phyloP scores from a whole-genome alignment of 108 stramenopile genomes.

The Cyclostephanos invisitatus region DNA sequence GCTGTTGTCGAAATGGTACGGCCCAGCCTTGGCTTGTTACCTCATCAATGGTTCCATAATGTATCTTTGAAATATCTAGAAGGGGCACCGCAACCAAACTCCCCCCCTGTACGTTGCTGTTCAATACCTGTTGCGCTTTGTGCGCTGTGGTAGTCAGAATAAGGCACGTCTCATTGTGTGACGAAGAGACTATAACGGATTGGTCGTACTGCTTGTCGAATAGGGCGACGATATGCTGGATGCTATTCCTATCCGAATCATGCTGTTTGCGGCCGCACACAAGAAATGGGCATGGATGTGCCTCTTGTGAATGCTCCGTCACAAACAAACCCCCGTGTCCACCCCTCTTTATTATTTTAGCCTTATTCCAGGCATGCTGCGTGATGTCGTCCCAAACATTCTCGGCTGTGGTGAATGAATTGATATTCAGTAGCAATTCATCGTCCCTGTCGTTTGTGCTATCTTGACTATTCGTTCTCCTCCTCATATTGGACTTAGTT shows the following conservation, averaged over 20 bases:
- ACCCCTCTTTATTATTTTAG: slow-evolving; percentile 17
- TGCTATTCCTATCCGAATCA: neutral
- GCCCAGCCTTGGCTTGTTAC: slow-evolving; percentile 44
- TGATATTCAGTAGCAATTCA: neutral
- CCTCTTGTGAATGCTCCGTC: slow-evolving; percentile 12
- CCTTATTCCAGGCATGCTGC: slow-evolving; percentile 31
- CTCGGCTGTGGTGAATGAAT: slow-evolving; percentile 11
- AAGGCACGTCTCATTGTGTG: slow-evolving; percentile 30
- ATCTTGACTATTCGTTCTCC: slow-evolving; percentile 6
- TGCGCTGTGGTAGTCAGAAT: slow-evolving; percentile 23
- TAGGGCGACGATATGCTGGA: slow-evolving; percentile 24
- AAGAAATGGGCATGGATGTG: slow-evolving; percentile 30
- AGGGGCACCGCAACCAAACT: slow-evolving; percentile 26
- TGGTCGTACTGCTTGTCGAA: slow-evolving; percentile 37
- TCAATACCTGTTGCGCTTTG: slow-evolving; percentile 6
- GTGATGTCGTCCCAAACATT: slow-evolving; percentile 31
- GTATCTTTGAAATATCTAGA: slow-evolving; percentile 42
- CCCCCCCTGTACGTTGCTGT: neutral
- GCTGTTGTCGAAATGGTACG: slow-evolving; percentile 21
- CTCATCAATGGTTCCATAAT: slow-evolving; percentile 43
- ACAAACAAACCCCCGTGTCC: slow-evolving; percentile 15
- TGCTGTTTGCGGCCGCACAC: slow-evolving; percentile 25
- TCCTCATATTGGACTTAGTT: slow-evolving; percentile 26
- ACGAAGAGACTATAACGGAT: slow-evolving; percentile 18
- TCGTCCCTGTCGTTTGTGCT: neutral